Conservation (phyloP, 345 rosid genomes). For the Laguncularia racemosa region DNA sequence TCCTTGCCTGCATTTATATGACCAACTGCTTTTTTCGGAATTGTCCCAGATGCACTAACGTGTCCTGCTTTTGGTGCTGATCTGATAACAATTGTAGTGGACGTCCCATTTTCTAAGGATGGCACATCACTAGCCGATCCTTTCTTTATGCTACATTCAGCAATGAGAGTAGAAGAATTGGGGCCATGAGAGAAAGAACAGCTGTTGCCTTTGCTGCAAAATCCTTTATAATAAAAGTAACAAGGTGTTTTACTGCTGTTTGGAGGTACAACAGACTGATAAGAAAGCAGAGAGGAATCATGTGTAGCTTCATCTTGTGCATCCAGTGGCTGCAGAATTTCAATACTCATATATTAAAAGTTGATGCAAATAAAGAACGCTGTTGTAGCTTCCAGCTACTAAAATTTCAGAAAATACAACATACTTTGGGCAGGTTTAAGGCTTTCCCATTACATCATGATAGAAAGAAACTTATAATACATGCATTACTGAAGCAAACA, state of each 20-base stretch:
- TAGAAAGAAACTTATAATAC: too few relatives aligned
- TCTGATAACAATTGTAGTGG: slow-evolving; percentile 4
- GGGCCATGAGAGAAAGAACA: slow-evolving; percentile 46
- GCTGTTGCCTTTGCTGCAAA: slow-evolving; percentile 43
- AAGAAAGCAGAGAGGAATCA: slow-evolving; percentile 13
- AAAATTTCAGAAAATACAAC: too few relatives aligned
- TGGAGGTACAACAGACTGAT: slow-evolving; percentile 12
- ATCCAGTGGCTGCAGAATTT: slow-evolving; percentile 45
- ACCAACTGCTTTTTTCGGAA: slow-evolving; percentile 11
- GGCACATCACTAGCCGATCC: slow-evolving; percentile 12
- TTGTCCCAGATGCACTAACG: slow-evolving; percentile 9
- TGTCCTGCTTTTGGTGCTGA: slow-evolving; percentile 5
- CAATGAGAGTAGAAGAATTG: slow-evolving; percentile 8
- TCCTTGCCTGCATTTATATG: slow-evolving; percentile 7
- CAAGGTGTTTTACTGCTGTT: slow-evolving; percentile 35
- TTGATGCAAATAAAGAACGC: not conserved
- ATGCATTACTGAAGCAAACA: too few relatives aligned
- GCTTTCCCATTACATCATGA: too few relatives aligned
- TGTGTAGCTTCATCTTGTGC: slow-evolving; percentile 19
- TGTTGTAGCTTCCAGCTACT: not conserved
- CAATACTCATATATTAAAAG: not conserved
- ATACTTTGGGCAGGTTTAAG: too few relatives aligned
- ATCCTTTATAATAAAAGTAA: slow-evolving; percentile 40
- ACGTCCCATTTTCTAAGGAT: slow-evolving; percentile 13
- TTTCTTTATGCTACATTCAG: slow-evolving; percentile 14